Evolutionary conservation across 139 green algal genomes (phyloP).

Genomic region (Tetratostichococcus sp.): DNA sequence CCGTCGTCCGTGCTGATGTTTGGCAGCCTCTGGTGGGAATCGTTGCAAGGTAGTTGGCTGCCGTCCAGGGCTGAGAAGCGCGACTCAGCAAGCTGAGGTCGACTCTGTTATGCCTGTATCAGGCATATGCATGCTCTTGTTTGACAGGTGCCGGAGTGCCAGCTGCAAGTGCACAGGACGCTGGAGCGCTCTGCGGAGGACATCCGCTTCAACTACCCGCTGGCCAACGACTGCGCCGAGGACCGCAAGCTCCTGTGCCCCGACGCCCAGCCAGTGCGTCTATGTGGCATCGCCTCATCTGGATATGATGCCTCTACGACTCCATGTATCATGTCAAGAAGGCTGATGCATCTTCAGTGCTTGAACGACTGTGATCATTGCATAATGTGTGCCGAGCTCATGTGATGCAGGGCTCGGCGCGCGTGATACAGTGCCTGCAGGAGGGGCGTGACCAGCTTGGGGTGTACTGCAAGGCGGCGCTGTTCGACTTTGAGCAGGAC

Average conservation of each 20-base stretch:
- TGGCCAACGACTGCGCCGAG: slow-evolving; percentile 66
- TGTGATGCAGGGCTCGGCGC: slow-evolving; percentile 56
- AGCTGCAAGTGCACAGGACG: slow-evolving; percentile 44
- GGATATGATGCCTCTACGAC: too few relatives aligned
- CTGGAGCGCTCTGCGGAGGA: slow-evolving; percentile 63
- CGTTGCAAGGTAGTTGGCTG: neutral
- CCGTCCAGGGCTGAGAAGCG: neutral
- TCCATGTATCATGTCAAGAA: too few relatives aligned
- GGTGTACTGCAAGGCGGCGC: slow-evolving; percentile 52
- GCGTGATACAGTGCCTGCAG: slow-evolving; percentile 81
- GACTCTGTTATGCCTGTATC: too few relatives aligned
- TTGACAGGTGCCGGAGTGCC: slow-evolving; percentile 47
- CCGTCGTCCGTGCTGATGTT: neutral
- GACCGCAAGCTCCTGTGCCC: slow-evolving; percentile 55
- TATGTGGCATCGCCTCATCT: too few relatives aligned
- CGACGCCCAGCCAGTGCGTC: slow-evolving; percentile 42
- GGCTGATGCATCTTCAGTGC: too few relatives aligned
- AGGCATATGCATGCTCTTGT: neutral
- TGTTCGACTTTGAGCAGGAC: slow-evolving; percentile 73
- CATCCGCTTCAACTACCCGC: slow-evolving; percentile 77
- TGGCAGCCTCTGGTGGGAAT: too few relatives aligned
- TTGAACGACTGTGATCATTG: too few relatives aligned
- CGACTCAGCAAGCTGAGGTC: too few relatives aligned
- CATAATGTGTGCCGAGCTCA: too few relatives aligned
- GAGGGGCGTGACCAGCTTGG: slow-evolving; percentile 56